Evolutionary conservation across 306 rosid species (phyloP), one percentile per base, ranked within the genome.

Genomic region (Medicago arabica): DNA sequence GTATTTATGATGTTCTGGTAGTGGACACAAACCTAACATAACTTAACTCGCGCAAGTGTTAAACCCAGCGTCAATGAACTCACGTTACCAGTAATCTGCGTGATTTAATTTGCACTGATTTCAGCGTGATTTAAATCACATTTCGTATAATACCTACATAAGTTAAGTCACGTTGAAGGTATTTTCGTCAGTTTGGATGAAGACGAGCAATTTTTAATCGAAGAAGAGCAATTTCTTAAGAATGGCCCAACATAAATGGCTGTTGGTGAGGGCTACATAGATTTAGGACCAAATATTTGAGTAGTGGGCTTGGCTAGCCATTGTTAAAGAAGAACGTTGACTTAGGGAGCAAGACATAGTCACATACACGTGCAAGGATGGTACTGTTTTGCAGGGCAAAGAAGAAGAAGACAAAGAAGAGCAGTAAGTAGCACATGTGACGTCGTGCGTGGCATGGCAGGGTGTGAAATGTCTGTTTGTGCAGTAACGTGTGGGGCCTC

Each of bases 371-470:
- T 86, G 89, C 68, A 55, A 23, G 49, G 79, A 4, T 36, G 14
- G 3, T 18, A 58, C 15, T 61, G 55, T 53, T 53, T 62, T 61
- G 72, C 36, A 76, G 64, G 64, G 13, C 0, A 58, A 9, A 51
- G 64, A 21, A 57, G 74, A 70, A 69, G 58, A 75, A 50, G 40
- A 78, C 78, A 76, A 67, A 55, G 9, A 7, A 47, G 68, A 46
- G 69, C 28, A n/a, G 71, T 58, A 19, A 79, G 77, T 72, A 25
- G 84, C 86, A 79, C 89, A 81, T 87, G 92, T 69, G 88, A 77
- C 53, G 77, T 51, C 72, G 77, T 58, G 58, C 71, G 85, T 60
- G 83, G 57, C 67, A 85, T 61, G 57, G 51, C 53, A 19, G 84
- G 2, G 79, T 38, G 67, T 83, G 18, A 78, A 65, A 21, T 67